These are phyloP conservation scores for Carallia pectinifolia DNA, from an alignment of 345 rosid genomes.

Conservation along the genomic window DNA sequence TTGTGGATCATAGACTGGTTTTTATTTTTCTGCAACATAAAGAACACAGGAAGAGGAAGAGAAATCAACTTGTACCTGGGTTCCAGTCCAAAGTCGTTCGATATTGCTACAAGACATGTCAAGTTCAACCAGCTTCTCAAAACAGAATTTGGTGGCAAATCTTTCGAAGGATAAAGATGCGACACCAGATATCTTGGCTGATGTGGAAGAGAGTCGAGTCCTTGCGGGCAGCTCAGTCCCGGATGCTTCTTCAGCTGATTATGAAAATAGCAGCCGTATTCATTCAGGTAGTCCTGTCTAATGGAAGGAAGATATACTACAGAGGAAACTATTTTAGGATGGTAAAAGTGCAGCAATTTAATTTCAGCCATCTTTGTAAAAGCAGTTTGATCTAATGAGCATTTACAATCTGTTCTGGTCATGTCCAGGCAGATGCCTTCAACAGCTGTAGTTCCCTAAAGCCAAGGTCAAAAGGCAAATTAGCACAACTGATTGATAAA, in stretches of 20 bases:
- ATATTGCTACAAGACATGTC: background rate
- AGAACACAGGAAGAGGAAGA: background rate
- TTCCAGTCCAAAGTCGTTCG: conserved; percentile 8
- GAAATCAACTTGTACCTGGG: background rate
- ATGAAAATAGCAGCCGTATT: too few species aligned
- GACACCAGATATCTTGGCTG: conserved; percentile 1
- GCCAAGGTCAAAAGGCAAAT: too few species aligned
- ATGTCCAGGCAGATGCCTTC: too few species aligned
- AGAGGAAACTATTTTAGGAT: background rate
- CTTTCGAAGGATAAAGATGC: background rate
- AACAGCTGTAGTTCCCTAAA: too few species aligned
- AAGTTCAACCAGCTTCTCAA: conserved; percentile 10
- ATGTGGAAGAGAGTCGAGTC: background rate
- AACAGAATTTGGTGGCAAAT: background rate
- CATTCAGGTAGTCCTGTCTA: too few species aligned
- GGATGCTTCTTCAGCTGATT: too few species aligned
- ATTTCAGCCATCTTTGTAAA: background rate
- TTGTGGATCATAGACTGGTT: background rate
- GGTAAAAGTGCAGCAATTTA: background rate
- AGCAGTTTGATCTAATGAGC: background rate
- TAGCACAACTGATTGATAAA: too few species aligned
- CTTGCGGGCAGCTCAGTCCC: background rate
- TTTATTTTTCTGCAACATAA: background rate
- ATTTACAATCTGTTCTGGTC: too few species aligned
- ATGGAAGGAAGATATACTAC: too few species aligned